Conservation (phyloP, 2,329 filamentous ascomycete species). For the Aulographum hederae region DNA sequence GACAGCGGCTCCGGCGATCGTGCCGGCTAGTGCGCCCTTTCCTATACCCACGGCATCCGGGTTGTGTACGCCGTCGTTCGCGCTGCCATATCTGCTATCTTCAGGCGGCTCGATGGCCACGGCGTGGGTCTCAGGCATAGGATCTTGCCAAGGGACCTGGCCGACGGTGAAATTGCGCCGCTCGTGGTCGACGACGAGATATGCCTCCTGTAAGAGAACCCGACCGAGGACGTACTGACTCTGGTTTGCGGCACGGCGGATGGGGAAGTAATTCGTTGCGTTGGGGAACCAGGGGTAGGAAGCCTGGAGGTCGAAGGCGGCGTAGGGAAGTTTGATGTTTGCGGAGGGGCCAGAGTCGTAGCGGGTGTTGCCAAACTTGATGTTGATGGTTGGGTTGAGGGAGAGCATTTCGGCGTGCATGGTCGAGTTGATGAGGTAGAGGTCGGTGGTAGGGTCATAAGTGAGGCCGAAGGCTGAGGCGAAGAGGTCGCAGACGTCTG, state of each 20-base stretch:
- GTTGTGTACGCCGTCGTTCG: neutral
- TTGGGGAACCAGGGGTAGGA: conserved; percentile 9
- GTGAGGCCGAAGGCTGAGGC: conserved; percentile 18
- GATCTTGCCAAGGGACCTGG: conserved; percentile 1
- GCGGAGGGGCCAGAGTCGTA: conserved; percentile 9
- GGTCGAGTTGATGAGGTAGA: conserved; percentile 18
- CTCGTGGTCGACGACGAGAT: conserved; percentile 19
- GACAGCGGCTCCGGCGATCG: conserved; percentile 2
- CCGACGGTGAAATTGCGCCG: conserved; percentile 5
- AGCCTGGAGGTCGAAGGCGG: conserved; percentile 17
- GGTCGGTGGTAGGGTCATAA: conserved; percentile 15
- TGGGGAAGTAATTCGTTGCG: conserved; percentile 17
- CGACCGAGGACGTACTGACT: conserved; percentile 19
- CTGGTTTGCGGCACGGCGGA: conserved; percentile 18
- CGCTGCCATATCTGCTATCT: neutral
- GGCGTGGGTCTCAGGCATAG: conserved; percentile 1
- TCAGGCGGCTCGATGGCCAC: conserved; percentile 2
- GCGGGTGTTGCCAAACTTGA: conserved; percentile 13
- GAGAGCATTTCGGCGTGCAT: conserved; percentile 13
- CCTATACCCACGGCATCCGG: neutral
- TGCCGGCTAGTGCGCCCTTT: conserved; percentile 4
- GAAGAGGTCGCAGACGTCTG: conserved; percentile 15
- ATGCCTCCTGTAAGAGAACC: conserved; percentile 22
- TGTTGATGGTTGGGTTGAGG: conserved; percentile 15
- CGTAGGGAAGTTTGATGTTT: conserved; percentile 18